phyloP scores from a whole-genome alignment of 2,329 filamentous ascomycete genomes.

The Gnomoniopsis sp. region DNA sequence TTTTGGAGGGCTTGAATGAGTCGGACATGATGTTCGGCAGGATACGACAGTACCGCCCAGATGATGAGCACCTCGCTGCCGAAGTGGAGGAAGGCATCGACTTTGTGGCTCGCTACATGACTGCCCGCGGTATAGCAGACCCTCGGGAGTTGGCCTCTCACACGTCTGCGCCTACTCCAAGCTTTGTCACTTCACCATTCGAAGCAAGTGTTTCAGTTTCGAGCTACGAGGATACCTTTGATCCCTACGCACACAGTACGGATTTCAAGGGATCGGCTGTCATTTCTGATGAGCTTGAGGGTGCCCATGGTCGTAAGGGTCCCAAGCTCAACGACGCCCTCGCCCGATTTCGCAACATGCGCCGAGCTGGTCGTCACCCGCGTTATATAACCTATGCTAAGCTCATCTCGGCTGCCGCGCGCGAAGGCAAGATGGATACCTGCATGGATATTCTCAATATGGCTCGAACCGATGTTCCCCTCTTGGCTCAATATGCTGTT shows the following conservation, averaged over 20 bases:
- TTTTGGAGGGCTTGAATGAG: constrained; percentile 75
- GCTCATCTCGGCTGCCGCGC: constrained; percentile 85
- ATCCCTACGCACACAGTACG: constrained; percentile 85
- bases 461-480: constrained; percentile 84
- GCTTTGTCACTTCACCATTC: constrained; percentile 49
- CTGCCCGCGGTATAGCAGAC: constrained; percentile 50
- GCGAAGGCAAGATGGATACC: constrained; percentile 75
- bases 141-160: constrained; percentile 51
- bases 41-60: constrained; percentile 61
- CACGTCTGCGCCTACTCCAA: constrained; percentile 41
- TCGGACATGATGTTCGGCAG: constrained; percentile 84
- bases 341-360: constrained; percentile 85
- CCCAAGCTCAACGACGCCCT: constrained; percentile 77
- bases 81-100: constrained; percentile 86
- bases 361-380: constrained; percentile 84
- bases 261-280: constrained; percentile 91
- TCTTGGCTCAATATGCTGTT: constrained; percentile 76
- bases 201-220: constrained; percentile 54
- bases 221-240: constrained; percentile 76
- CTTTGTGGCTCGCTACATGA: constrained; percentile 60
- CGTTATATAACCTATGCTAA: constrained; percentile 97
- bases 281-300: constrained; percentile 88
- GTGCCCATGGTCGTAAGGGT: constrained; percentile 67
- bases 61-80: constrained; percentile 60
- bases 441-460: constrained; percentile 85